Base-by-base conservation (phyloP, 768 basidiomycete species). In the Daedaleopsis sinensis region DNA sequence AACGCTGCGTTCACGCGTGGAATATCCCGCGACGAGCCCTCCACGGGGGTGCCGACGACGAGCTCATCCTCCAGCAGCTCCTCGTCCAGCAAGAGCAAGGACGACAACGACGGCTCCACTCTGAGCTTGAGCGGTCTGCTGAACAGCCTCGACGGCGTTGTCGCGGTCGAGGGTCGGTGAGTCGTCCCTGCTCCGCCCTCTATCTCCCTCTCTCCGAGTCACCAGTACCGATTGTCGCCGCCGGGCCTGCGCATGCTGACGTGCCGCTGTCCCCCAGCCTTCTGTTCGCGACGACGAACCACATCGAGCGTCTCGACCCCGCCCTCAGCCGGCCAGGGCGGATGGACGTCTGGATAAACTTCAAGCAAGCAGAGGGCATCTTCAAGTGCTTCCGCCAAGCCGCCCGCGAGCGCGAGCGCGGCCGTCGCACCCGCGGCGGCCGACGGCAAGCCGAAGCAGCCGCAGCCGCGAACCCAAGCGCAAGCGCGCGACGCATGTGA, bases 341-440 rank as follows among this genome's bases (percentile, higher is more conserved):
- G 49, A 93, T 93, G 90, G 93, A 94, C 68, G 88, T 96, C 16
- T 94, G 92, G 92, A 83, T 95, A 43, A 92, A 93, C 78, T 94
- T 94, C 76, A 88, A 89, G 54, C 88, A 94, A 70, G 93, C 93
- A 15, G 92, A 93, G 74, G 92, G 91, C 54, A 91, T 94, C 71
- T 94, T 93, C 85, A 93, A 93, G 73, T 93, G 91, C 74, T 94
- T 94, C 86, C 94, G 88, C 74, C 74, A 86, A 77, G 59, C 77
- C 82, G 3, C 65, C 79, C 55, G 60, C 74, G 19, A 44, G n/a
- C n/a, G n/a, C n/a, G n/a, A n/a, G 66, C 23, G 32, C 67, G 11
- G 59, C 71, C 42, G 35, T 66, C 27, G 4, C 19, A 43, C 38
- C 58, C 69, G 11, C 42, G 57, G 7, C 21, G 10, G 12, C 19